Evolutionary conservation across 257 asterid genomes (phyloP).

Genomic region (Nicotiana undulata): DNA sequence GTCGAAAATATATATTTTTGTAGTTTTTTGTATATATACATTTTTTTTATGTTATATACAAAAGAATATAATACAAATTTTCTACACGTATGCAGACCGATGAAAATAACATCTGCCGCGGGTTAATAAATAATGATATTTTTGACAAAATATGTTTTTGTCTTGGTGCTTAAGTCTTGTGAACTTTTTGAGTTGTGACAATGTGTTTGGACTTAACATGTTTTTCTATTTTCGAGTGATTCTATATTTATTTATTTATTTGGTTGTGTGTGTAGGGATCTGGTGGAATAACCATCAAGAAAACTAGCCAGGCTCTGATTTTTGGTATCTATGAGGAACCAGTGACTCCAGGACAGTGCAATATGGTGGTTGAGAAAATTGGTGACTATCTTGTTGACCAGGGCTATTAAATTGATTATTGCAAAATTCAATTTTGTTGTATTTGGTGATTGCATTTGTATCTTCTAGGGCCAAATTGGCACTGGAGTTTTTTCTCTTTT

Average conservation of each 20-base stretch:
- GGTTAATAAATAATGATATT: too few species aligned
- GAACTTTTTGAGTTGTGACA: neutral
- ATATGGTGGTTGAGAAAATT: slow-evolving; percentile 55
- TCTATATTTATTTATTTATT: too few species aligned
- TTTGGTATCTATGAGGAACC: slow-evolving; percentile 59
- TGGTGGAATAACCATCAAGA: slow-evolving; percentile 48
- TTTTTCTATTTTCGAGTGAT: neutral
- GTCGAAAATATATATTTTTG: too few species aligned
- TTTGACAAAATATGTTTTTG: too few species aligned
- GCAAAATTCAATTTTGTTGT: neutral
- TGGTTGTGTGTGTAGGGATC: slow-evolving; percentile 46
- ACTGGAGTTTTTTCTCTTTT: neutral
- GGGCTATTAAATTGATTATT: slow-evolving; percentile 23
- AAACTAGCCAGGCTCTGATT: slow-evolving; percentile 44
- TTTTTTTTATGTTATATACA: too few species aligned
- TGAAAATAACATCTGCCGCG: too few species aligned
- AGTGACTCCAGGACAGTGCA: slow-evolving; percentile 57
- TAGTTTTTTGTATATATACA: too few species aligned
- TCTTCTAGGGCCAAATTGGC: neutral
- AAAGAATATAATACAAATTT: too few species aligned
- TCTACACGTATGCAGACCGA: too few species aligned
- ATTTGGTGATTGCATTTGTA: neutral
- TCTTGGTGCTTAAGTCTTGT: too few species aligned
- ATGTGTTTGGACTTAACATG: neutral
- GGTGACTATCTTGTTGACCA: slow-evolving; percentile 57